Evolutionary conservation across 805 yeast species (phyloP).

Genomic region (Metschnikowia arizonensis): DNA sequence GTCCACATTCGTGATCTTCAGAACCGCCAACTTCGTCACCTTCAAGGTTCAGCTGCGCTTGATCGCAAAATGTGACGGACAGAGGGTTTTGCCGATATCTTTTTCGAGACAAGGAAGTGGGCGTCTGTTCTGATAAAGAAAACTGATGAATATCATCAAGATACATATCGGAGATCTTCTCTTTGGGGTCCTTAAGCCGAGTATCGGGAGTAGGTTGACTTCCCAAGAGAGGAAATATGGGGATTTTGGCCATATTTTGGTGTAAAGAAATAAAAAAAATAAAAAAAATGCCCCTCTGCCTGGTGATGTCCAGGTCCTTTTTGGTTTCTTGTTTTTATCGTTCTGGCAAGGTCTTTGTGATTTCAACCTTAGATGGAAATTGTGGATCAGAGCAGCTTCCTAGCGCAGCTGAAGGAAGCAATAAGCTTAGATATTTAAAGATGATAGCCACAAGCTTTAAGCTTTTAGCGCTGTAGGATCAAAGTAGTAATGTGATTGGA

Average conservation of each 20-base stretch:
- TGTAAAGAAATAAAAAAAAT: too few relatives aligned
- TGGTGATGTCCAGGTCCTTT: not conserved
- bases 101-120: slow-evolving; percentile 18
- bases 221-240: slow-evolving; percentile 30
- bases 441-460: not conserved
- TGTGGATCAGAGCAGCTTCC: not conserved
- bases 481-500: not conserved
- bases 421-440: not conserved
- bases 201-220: slow-evolving; percentile 30
- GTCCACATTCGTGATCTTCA: not conserved
- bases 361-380: not conserved
- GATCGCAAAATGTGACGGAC: slow-evolving; percentile 16
- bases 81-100: slow-evolving; percentile 22
- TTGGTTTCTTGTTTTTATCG: not conserved
- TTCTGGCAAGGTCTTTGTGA: not conserved
- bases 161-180: slow-evolving; percentile 32
- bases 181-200: slow-evolving; percentile 27
- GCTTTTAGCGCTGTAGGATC: not conserved
- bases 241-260: not conserved
- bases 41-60: slow-evolving; percentile 18
- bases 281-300: too few relatives aligned
- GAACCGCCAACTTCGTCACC: not conserved
- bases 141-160: slow-evolving; percentile 26
- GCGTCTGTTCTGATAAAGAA: slow-evolving; percentile 16
- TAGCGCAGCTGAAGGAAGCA: not conserved